phyloP scores from a whole-genome alignment of 1,284 basidiomycete genomes.

The Pyrrhoderma lamaoense region DNA sequence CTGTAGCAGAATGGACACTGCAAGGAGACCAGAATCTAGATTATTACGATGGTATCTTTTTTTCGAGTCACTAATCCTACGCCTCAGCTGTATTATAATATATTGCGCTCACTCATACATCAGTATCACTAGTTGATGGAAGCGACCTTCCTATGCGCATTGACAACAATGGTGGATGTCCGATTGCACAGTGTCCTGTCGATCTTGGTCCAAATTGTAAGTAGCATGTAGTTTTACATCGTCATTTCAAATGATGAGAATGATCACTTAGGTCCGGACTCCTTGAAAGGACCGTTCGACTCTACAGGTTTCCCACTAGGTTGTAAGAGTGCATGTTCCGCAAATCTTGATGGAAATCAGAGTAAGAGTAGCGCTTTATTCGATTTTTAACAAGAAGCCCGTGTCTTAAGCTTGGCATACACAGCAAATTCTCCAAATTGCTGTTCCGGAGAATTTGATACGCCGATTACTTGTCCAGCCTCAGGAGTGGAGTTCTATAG shows the following conservation, averaged over 20 bases:
- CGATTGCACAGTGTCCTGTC: slow-evolving; percentile 41
- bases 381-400: slow-evolving; percentile 10
- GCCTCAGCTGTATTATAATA: slow-evolving; percentile 27
- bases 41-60: slow-evolving; percentile 39
- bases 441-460: slow-evolving; percentile 47
- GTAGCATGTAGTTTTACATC: slow-evolving; percentile 6
- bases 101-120: not conserved
- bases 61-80: slow-evolving; percentile 5
- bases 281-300: slow-evolving; percentile 46
- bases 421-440: slow-evolving; percentile 39
- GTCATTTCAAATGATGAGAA: not conserved
- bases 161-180: slow-evolving; percentile 44
- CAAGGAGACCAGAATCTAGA: slow-evolving; percentile 31
- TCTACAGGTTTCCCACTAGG: slow-evolving; percentile 44
- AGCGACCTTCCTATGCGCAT: slow-evolving; percentile 55
- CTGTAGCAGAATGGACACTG: slow-evolving; percentile 54
- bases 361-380: too few species aligned
- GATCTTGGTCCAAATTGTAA: slow-evolving; percentile 45
- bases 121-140: slow-evolving; percentile 48
- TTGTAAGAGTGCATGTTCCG: slow-evolving; percentile 52
- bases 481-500: slow-evolving; percentile 43
- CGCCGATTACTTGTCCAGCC: slow-evolving; percentile 43
- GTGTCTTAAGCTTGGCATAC: not conserved
- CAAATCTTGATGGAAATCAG: slow-evolving; percentile 42
- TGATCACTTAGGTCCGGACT: slow-evolving; percentile 44